Evolutionary conservation across 345 rosid genomes (phyloP).

Genomic region (Acer campestre): DNA sequence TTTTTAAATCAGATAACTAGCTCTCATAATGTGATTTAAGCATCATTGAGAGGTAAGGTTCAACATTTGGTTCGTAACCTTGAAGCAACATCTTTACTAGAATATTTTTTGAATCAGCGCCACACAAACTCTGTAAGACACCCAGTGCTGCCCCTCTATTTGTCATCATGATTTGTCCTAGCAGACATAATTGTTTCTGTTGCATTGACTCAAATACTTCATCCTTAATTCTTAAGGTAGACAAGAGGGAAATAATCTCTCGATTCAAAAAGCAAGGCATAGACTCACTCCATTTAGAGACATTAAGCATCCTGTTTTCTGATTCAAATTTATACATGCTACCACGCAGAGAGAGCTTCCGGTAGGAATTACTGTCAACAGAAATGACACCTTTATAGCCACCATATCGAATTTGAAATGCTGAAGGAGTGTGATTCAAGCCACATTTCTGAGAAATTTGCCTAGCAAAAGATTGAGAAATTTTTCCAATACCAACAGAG

Average conservation of each 20-base stretch:
- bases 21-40: conserved; percentile 72
- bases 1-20: conserved; percentile 64
- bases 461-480: conserved; percentile 69
- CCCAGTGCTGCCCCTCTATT: conserved; percentile 64
- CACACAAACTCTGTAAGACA: conserved; percentile 62
- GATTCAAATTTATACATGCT: conserved; percentile 94
- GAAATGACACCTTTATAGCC: conserved; percentile 94
- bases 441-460: conserved; percentile 84
- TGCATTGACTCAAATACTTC: conserved; percentile 67
- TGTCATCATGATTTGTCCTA: conserved; percentile 69
- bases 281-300: conserved; percentile 79
- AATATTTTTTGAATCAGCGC: conserved; percentile 52
- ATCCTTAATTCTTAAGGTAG: conserved; percentile 80
- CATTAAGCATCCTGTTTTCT: conserved; percentile 79
- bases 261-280: conserved; percentile 91
- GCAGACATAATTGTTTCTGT: conserved; percentile 54
- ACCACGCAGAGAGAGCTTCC: conserved; percentile 76
- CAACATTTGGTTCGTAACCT: conserved; percentile 70
- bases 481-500: conserved; percentile 96
- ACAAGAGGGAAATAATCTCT: conserved; percentile 80
- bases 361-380: conserved; percentile 71
- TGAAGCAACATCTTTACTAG: conserved; percentile 72
- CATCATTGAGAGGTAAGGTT: conserved; percentile 91
- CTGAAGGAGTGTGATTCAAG: conserved; percentile 72
- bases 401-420: conserved; percentile 94